Percentiles rank a stretch among this genome's conserved stretches.
These are phyloP conservation scores for Thalassia testudinum DNA, from an alignment of 116 monocot species.

Conservation along the genomic window DNA sequence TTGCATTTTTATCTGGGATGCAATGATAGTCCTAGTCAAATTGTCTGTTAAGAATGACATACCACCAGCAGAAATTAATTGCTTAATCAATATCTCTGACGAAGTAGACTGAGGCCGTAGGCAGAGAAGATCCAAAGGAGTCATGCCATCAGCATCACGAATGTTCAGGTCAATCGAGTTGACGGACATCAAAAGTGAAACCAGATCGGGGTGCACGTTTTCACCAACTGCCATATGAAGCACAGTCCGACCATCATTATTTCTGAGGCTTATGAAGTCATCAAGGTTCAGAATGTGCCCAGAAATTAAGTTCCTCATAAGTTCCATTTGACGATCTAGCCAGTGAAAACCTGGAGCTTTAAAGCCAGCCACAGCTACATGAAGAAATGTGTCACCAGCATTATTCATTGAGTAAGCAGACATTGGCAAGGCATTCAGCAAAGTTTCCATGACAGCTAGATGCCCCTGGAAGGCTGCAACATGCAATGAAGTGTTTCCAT, in stretches of 20 bases:
- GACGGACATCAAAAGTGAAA: constrained; percentile 52
- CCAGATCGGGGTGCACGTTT: constrained; percentile 45
- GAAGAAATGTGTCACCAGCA: constrained; percentile 72
- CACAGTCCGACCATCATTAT: constrained; percentile 62
- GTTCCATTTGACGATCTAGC: constrained; percentile 78
- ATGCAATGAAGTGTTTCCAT: constrained; percentile 78
- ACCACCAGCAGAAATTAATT: constrained; percentile 60
- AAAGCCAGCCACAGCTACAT: constrained; percentile 80
- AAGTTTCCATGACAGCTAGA: constrained; percentile 28
- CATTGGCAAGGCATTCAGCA: constrained; percentile 33
- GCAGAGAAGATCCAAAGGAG: constrained; percentile 66
- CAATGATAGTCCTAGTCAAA: constrained; percentile 20
- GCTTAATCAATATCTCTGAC: constrained; percentile 57
- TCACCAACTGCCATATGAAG: constrained; percentile 67
- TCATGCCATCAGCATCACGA: constrained; percentile 58
- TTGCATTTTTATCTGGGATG: constrained; percentile 42
- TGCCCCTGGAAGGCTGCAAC: constrained; percentile 74
- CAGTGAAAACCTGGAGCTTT: constrained; percentile 66
- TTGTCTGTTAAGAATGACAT: constrained; percentile 28
- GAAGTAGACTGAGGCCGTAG: constrained; percentile 37
- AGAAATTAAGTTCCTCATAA: constrained; percentile 41
- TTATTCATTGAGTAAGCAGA: constrained; percentile 32
- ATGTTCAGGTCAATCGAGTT: constrained; percentile 50
- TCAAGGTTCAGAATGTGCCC: constrained; percentile 27
- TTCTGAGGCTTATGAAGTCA: constrained; percentile 42